Percentiles rank a stretch among this genome's conserved stretches.
These are phyloP conservation scores for Wickerhamomyces sp. DNA, from an alignment of 1,139 yeast genomes.

Conservation along the genomic window DNA sequence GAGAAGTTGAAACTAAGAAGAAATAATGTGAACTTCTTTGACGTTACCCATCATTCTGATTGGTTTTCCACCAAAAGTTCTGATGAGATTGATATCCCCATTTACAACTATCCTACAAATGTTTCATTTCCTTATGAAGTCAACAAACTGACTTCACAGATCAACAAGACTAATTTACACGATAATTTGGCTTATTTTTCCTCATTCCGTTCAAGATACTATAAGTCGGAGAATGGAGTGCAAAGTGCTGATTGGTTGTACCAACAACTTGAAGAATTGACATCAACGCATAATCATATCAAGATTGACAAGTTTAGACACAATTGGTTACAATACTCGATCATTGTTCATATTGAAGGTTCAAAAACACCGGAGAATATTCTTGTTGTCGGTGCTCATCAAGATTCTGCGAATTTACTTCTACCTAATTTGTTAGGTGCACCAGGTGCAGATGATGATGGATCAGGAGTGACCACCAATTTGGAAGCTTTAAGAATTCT, in stretches of 20 bases:
- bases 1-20: conserved; percentile 53
- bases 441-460: conserved; percentile 97
- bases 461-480: conserved; percentile 79
- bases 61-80: conserved; percentile 33
- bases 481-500: conserved; percentile 71
- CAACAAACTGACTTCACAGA: conserved; percentile 30
- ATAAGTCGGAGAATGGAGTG: conserved; percentile 64
- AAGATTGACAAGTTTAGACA: conserved; percentile 41
- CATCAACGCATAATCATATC: conserved; percentile 29
- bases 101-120: conserved; percentile 51
- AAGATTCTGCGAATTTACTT: conserved; percentile 74
- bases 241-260: conserved; percentile 73
- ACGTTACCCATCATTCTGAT: conserved; percentile 49
- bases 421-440: conserved; percentile 69
- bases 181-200: conserved; percentile 56
- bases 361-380: conserved; percentile 36
- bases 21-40: conserved; percentile 58
- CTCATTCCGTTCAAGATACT: conserved; percentile 75
- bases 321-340: conserved; percentile 53
- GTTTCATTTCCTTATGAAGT: conserved; percentile 39
- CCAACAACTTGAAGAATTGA: conserved; percentile 40
- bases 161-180: conserved; percentile 42
- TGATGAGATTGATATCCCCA: conserved; percentile 30
- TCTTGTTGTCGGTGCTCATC: conserved; percentile 85
- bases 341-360: conserved; percentile 41